Percentiles rank a stretch among this genome's conserved stretches.
Conservation (phyloP, 1,284 basidiomycete species). For the Coniferiporia weirii region DNA sequence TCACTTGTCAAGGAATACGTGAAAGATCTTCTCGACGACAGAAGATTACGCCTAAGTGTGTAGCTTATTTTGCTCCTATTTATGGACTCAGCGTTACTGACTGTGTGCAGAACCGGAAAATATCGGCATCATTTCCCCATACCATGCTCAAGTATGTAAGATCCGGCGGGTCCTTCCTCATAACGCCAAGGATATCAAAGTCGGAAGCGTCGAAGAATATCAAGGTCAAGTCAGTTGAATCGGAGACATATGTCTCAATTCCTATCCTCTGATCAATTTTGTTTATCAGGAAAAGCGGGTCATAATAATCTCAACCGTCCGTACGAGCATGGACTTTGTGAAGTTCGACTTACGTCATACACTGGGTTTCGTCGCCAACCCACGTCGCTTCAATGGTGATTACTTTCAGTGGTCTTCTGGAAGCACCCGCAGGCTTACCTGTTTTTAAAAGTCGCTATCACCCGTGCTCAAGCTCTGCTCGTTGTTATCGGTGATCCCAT, state of each 20-base stretch:
- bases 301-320: constrained; percentile 43
- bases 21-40: constrained; percentile 27
- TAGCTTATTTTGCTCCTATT: background rate
- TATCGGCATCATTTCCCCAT: constrained; percentile 52
- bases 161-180: constrained; percentile 35
- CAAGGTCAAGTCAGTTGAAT: constrained; percentile 48
- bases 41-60: constrained; percentile 30
- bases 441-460: constrained; percentile 29
- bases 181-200: constrained; percentile 38
- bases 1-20: constrained; percentile 38
- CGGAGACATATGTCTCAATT: background rate
- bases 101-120: constrained; percentile 30
- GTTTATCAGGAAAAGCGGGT: constrained; percentile 31
- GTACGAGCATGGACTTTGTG: constrained; percentile 35
- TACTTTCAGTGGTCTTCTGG: background rate
- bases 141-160: constrained; percentile 47
- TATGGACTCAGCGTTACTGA: background rate
- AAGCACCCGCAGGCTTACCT: background rate
- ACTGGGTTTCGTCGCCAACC: constrained; percentile 43
- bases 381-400: constrained; percentile 42
- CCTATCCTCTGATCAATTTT: background rate
- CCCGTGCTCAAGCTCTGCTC: constrained; percentile 52
- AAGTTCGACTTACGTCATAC: constrained; percentile 38
- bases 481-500: constrained; percentile 52
- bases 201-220: constrained; percentile 59